Evolutionary conservation across 2,329 filamentous ascomycete genomes (phyloP).

Genomic region (Phoma herbarum): DNA sequence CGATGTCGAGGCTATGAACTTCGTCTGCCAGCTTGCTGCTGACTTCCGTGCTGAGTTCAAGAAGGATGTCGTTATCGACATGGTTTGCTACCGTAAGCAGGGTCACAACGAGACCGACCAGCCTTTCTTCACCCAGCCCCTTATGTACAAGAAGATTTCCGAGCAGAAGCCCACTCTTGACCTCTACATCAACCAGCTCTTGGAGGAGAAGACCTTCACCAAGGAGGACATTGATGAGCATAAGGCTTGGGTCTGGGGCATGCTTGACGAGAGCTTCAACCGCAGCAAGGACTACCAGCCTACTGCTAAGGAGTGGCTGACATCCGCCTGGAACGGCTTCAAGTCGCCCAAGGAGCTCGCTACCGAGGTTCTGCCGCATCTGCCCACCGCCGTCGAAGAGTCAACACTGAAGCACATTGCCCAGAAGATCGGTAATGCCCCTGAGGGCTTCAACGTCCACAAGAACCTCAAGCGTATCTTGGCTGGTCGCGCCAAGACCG

Average conservation of each 20-base stretch:
- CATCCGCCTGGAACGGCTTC: constrained; percentile 98
- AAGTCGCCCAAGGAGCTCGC: constrained; percentile 98
- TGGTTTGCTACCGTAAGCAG: constrained; percentile 98
- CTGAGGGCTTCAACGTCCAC: constrained; percentile 88
- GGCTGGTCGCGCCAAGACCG: constrained; percentile 85
- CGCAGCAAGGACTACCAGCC: constrained; percentile 98
- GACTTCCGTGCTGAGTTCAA: constrained; percentile 99
- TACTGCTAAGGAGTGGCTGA: constrained; percentile 97
- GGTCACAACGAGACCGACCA: constrained; percentile 99
- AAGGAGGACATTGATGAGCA: constrained; percentile 98
- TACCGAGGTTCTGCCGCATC: constrained; percentile 90
- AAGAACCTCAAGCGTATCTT: constrained; percentile 98
- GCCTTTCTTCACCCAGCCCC: constrained; percentile 97
- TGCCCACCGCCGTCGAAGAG: constrained; percentile 80
- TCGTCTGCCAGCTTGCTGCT: constrained; percentile 93
- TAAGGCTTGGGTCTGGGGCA: constrained; percentile 99
- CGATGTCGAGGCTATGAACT: constrained; percentile 98
- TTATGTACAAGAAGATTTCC: constrained; percentile 99
- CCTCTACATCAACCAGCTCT: constrained; percentile 89
- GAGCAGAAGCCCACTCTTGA: constrained; percentile 85
- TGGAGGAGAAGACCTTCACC: constrained; percentile 92
- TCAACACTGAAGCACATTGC: constrained; percentile 83
- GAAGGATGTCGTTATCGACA: constrained; percentile 96
- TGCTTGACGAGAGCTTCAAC: constrained; percentile 97
- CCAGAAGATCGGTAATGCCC: constrained; percentile 77